A percentile compares a stretch with the other conserved stretches of the same genome.
Conservation (phyloP, 306 rosid genomes). For the Vicia faba region DNA sequence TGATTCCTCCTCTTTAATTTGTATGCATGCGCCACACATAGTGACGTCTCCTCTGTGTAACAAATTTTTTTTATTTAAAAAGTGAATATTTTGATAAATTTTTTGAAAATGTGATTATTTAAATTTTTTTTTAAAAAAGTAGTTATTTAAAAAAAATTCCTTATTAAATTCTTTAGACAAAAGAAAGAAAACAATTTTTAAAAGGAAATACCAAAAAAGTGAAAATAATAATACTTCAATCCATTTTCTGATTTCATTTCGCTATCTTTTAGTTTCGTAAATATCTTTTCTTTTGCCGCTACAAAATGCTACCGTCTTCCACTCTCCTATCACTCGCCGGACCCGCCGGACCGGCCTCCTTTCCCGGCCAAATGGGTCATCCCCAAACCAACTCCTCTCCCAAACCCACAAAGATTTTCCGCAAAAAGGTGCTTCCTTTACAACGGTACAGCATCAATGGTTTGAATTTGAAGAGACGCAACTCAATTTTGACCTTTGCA, state of each 20-base stretch:
- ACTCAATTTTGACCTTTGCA: conserved; percentile 47
- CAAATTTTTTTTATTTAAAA: too few species aligned
- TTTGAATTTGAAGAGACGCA: conserved; percentile 37
- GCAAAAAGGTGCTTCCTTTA: conserved; percentile 34
- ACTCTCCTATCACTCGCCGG: conserved; percentile 50
- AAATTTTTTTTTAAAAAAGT: too few species aligned
- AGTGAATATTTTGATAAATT: too few species aligned
- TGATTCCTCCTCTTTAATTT: too few species aligned
- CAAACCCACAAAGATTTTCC: conserved; percentile 41
- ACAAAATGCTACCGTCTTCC: conserved; percentile 59
- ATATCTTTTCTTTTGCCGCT: conserved; percentile 39
- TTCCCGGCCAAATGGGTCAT: conserved; percentile 46
- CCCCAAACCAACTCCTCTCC: conserved; percentile 26
- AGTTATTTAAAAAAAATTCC: too few species aligned
- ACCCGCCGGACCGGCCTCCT: conserved; percentile 30
- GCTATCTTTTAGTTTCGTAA: conserved; percentile 36
- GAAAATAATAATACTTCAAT: conserved; percentile 9
- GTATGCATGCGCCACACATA: too few species aligned
- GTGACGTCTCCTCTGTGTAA: too few species aligned
- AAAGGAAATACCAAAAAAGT: not conserved
- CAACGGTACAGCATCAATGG: conserved; percentile 35
- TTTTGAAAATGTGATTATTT: too few species aligned
- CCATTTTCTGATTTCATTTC: not conserved
- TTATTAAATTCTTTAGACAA: too few species aligned
- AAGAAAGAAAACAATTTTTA: too few species aligned